phyloP scores from a whole-genome alignment of 2,329 filamentous ascomycete genomes.

The Cordyceps farinosa region DNA sequence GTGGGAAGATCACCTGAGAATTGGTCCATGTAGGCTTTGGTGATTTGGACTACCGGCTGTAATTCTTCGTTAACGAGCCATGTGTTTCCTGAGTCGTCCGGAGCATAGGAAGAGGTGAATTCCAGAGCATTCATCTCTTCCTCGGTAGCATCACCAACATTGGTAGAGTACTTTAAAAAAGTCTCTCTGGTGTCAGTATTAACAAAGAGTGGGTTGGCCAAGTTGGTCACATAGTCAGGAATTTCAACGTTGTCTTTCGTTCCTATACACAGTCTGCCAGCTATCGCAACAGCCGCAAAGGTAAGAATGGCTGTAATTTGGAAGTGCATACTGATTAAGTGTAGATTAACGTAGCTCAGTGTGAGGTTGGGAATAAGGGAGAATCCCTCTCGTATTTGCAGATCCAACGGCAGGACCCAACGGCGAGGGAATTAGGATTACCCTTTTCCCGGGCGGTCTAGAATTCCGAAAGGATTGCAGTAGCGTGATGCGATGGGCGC shows the following conservation, averaged over 20 bases:
- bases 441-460: background rate
- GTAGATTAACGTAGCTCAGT: background rate
- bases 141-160: background rate
- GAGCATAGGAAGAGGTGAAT: background rate
- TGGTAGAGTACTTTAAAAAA: background rate
- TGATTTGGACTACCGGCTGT: background rate
- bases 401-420: background rate
- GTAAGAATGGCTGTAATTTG: background rate
- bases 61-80: background rate
- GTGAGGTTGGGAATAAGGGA: conserved; percentile 29
- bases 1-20: no score
- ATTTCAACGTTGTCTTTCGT: background rate
- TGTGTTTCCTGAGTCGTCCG: background rate
- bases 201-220: background rate
- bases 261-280: background rate
- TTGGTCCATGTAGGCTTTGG: background rate
- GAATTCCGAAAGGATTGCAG: background rate
- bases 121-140: background rate
- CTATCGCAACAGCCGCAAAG: background rate
- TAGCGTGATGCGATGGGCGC: background rate
- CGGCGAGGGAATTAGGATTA: background rate
- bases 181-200: background rate
- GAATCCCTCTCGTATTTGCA: conserved; percentile 6
- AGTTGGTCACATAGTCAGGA: background rate
- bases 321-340: background rate